A percentile compares a stretch with the other conserved stretches of the same genome.
phyloP scores from a whole-genome alignment of 352 stramenopile species.

The Phytopythium cucurbitacearum region DNA sequence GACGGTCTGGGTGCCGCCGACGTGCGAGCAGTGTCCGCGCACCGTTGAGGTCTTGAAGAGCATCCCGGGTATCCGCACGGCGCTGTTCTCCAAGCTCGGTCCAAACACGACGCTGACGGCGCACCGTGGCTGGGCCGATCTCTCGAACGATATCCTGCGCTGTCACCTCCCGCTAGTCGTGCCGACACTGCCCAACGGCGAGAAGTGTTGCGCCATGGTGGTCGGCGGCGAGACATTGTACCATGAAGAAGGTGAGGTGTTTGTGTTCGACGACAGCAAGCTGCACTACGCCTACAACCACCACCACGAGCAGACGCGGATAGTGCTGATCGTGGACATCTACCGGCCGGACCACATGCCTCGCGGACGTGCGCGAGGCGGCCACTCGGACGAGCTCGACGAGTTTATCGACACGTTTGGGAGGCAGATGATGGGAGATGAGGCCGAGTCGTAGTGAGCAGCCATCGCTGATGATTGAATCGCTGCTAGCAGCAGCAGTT shows the following conservation, averaged over 20 bases:
- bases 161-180: constrained; percentile 75
- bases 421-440: constrained; percentile 31
- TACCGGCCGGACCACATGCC: constrained; percentile 80
- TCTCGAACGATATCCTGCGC: constrained; percentile 88
- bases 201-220: constrained; percentile 71
- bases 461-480: background rate
- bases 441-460: background rate
- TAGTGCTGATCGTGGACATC: constrained; percentile 87
- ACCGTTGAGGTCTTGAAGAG: constrained; percentile 64
- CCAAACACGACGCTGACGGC: constrained; percentile 65
- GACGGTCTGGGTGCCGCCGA: constrained; percentile 76
- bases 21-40: constrained; percentile 71
- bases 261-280: constrained; percentile 92
- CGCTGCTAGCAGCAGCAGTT: background rate
- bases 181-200: constrained; percentile 44
- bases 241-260: constrained; percentile 71
- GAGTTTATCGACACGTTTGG: constrained; percentile 86
- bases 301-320: constrained; percentile 53
- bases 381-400: constrained; percentile 87
- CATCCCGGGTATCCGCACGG: constrained; percentile 73
- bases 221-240: constrained; percentile 64
- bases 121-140: constrained; percentile 84
- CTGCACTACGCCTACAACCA: constrained; percentile 87
- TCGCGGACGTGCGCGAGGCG: constrained; percentile 68
- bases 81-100: constrained; percentile 88